Conservation (phyloP, 441 rosid genomes). For the Rhodomyrtus psidioides region DNA sequence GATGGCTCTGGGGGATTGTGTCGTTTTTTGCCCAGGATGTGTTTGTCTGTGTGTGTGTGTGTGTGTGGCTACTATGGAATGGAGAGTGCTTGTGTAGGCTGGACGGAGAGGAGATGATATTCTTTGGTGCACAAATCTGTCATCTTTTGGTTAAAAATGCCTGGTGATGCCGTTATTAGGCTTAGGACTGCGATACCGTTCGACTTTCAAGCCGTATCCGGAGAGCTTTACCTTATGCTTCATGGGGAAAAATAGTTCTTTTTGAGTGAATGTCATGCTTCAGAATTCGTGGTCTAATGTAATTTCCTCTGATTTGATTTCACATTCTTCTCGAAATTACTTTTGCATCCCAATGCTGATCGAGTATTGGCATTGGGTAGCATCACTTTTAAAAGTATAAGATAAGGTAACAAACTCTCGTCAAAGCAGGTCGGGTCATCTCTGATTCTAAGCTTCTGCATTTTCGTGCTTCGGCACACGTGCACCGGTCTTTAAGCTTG, state of each 20-base stretch:
- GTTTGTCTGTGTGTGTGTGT: not conserved
- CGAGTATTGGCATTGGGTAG: not conserved
- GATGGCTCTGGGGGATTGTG: not conserved
- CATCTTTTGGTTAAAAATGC: not conserved
- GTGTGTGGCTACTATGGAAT: not conserved
- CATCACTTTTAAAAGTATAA: not conserved
- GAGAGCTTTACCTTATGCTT: not conserved
- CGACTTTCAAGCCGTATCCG: not conserved
- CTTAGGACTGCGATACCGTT: not conserved
- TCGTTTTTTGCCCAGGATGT: not conserved
- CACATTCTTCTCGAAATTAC: not conserved
- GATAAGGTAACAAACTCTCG: not conserved
- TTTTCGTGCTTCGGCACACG: not conserved
- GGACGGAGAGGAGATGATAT: not conserved
- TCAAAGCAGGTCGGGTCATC: not conserved
- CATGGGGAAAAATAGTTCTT: not conserved
- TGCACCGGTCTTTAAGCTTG: not conserved
- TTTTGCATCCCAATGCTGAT: not conserved
- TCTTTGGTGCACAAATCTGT: not conserved
- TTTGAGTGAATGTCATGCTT: not conserved
- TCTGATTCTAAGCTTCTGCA: not conserved
- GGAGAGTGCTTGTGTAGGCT: not conserved
- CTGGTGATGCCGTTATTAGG: not conserved
- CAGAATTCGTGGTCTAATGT: not conserved
- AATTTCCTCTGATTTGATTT: not conserved